A percentile compares a stretch with the other conserved stretches of the same genome.
Evolutionary conservation across 441 rosid species (phyloP).

Genomic region (Breynia disticha): DNA sequence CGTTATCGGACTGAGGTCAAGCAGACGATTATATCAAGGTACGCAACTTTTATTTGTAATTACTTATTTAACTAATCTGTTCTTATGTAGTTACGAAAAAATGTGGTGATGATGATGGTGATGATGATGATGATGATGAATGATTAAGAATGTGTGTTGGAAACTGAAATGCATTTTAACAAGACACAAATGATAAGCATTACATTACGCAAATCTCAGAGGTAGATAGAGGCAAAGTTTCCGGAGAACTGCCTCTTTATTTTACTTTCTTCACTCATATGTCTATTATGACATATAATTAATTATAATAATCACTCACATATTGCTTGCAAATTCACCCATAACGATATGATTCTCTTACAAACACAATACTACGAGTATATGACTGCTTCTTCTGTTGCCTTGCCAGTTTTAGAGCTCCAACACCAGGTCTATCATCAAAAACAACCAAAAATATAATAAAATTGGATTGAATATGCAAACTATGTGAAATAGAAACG

Average conservation of each 20-base stretch:
- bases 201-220: slow-evolving; percentile 14
- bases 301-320: slow-evolving; percentile 12
- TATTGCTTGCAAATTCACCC: too few relatives aligned
- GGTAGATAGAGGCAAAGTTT: slow-evolving; percentile 12
- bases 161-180: slow-evolving; percentile 3
- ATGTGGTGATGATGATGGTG: too few relatives aligned
- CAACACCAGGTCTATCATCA: slow-evolving; percentile 55
- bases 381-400: slow-evolving; percentile 12
- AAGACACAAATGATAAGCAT: slow-evolving; percentile 4
- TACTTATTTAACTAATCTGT: too few relatives aligned
- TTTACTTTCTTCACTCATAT: slow-evolving; percentile 16
- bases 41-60: too few relatives aligned
- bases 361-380: slow-evolving; percentile 10
- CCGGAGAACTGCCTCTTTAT: slow-evolving; percentile 16
- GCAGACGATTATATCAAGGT: too few relatives aligned
- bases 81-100: too few relatives aligned
- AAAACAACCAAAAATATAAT: not conserved
- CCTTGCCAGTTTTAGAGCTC: slow-evolving; percentile 42
- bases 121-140: too few relatives aligned
- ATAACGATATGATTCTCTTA: slow-evolving; percentile 12
- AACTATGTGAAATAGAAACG: not conserved
- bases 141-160: not conserved
- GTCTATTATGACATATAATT: slow-evolving; percentile 8
- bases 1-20: too few relatives aligned
- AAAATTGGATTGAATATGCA: not conserved